Evolutionary conservation across 2,329 filamentous ascomycete genomes (phyloP).

Genomic region (Parafenestella ontariensis): DNA sequence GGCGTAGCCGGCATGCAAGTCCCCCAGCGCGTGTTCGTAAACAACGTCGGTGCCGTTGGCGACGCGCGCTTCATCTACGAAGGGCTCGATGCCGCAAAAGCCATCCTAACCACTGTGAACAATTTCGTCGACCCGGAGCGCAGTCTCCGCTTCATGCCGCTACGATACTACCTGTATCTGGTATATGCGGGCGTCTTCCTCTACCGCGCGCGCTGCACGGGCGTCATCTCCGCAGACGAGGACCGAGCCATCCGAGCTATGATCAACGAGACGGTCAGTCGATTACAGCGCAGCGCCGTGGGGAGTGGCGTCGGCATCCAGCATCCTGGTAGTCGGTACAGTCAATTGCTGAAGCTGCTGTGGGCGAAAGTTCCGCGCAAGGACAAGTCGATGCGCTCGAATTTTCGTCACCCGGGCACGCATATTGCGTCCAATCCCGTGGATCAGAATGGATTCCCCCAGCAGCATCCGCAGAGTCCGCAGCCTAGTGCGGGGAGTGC

Average conservation of each 20-base stretch:
- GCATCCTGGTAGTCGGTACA: conserved; percentile 57
- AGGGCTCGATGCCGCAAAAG: conserved; percentile 58
- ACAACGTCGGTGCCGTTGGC: conserved; percentile 58
- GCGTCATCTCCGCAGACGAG: conserved; percentile 56
- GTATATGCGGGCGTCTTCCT: conserved; percentile 59
- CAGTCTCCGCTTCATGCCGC: conserved; percentile 56
- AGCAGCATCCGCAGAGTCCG: conserved; percentile 30
- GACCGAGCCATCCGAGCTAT: conserved; percentile 55
- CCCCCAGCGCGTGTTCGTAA: conserved; percentile 55
- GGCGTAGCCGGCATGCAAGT: conserved; percentile 36
- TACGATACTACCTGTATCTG: conserved; percentile 58
- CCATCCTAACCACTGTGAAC: conserved; percentile 58
- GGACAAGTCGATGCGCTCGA: conserved; percentile 33
- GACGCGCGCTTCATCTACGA: conserved; percentile 60
- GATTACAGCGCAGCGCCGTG: conserved; percentile 54
- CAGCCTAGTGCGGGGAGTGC: conserved; percentile 46
- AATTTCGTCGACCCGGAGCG: conserved; percentile 58
- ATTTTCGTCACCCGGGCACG: conserved; percentile 43
- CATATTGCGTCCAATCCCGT: conserved; percentile 35
- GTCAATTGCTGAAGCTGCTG: conserved; percentile 54
- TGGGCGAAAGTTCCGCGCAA: conserved; percentile 56
- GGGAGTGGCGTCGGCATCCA: conserved; percentile 44
- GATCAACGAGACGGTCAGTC: conserved; percentile 55
- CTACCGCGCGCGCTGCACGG: conserved; percentile 57
- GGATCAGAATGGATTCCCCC: conserved; percentile 34